phyloP scores from a whole-genome alignment of 371 early-diverging fungal genomes.

The Circinella umbellata region DNA sequence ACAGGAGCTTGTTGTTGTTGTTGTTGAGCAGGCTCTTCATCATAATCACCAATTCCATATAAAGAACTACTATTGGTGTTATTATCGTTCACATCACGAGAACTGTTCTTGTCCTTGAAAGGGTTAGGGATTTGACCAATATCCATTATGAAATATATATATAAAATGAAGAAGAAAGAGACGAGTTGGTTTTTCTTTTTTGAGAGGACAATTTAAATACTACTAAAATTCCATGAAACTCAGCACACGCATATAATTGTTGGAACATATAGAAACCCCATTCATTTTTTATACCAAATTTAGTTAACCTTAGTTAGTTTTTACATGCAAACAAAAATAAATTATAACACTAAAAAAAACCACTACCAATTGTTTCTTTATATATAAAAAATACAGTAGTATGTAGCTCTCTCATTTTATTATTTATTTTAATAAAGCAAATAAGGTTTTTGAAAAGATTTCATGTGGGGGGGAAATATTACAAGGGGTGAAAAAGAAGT shows the following conservation, averaged over 20 bases:
- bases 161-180: constrained; percentile 10
- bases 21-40: constrained; percentile 25
- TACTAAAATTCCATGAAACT: no score
- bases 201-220: no score
- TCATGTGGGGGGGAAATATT: background rate
- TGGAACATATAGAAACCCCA: background rate
- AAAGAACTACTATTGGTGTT: constrained; percentile 14
- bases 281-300: no score
- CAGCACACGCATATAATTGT: background rate
- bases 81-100: background rate
- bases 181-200: background rate
- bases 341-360: no score
- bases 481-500: no score
- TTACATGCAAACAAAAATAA: no score
- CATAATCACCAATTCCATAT: constrained; percentile 48
- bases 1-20: constrained; percentile 6
- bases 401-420: no score
- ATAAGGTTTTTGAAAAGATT: background rate
- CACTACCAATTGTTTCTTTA: no score
- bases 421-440: no score
- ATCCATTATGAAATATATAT: constrained; percentile 39
- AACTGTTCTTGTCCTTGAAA: constrained; percentile 22
- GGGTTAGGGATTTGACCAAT: constrained; percentile 44
- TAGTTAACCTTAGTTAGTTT: no score
- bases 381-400: no score